A percentile compares a stretch with the other conserved stretches of the same genome.
These are phyloP conservation scores for Rhazya stricta DNA, from an alignment of 257 asterid species.

Conservation along the genomic window DNA sequence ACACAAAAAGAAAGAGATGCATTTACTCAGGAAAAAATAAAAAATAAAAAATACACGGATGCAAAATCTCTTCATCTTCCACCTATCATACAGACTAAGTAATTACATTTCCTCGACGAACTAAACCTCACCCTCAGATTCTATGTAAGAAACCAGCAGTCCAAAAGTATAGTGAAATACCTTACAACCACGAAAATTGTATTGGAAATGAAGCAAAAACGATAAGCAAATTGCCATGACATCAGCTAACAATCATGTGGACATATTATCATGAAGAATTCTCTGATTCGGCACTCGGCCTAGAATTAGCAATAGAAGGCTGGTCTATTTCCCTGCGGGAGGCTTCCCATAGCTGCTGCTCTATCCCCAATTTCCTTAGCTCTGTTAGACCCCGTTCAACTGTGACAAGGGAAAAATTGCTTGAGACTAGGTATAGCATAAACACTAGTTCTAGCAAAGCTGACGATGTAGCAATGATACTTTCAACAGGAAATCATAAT, in stretches of 20 bases:
- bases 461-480: not conserved
- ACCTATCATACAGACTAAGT: slow-evolving; percentile 2
- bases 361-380: slow-evolving; percentile 75
- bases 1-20: not conserved
- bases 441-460: not conserved
- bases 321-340: slow-evolving; percentile 77
- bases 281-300: slow-evolving; percentile 35
- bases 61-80: not conserved
- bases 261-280: slow-evolving; percentile 17
- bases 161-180: not conserved
- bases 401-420: slow-evolving; percentile 22
- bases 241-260: not conserved
- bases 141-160: not conserved
- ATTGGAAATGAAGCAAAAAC: not conserved
- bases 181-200: slow-evolving; percentile 8
- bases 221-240: not conserved
- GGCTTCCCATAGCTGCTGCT: slow-evolving; percentile 86
- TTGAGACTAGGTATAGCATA: not conserved
- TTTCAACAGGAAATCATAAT: not conserved
- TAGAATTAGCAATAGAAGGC: slow-evolving; percentile 28
- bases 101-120: slow-evolving; percentile 16
- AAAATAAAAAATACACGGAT: not conserved
- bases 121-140: slow-evolving; percentile 12
- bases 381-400: slow-evolving; percentile 86
- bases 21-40: not conserved